phyloP scores from a whole-genome alignment of 2,329 filamentous ascomycete species.

The Colletotrichum abscissum region DNA sequence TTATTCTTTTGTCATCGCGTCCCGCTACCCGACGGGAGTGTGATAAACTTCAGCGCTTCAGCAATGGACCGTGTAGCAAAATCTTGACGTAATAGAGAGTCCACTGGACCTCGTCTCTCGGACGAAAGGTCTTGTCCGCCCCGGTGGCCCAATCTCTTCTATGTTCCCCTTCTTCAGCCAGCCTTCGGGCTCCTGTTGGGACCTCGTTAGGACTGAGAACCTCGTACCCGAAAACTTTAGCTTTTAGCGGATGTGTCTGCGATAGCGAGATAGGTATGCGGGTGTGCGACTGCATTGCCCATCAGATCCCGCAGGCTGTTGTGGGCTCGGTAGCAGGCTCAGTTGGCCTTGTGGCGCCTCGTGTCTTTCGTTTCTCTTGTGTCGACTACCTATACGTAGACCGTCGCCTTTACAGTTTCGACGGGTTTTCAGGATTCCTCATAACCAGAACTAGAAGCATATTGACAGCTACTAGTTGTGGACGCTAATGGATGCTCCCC shows the following conservation, averaged over 20 bases:
- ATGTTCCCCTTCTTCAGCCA: background rate
- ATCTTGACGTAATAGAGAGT: background rate
- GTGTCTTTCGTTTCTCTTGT: background rate
- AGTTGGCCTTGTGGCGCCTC: background rate
- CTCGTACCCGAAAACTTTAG: background rate
- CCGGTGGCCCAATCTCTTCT: background rate
- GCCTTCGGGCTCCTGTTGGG: too few species aligned
- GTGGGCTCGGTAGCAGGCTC: background rate
- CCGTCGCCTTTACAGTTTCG: background rate
- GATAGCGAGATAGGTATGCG: conserved; percentile 1
- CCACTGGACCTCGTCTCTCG: background rate
- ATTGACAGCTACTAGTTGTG: background rate
- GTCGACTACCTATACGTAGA: background rate
- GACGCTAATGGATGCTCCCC: background rate
- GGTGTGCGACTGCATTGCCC: background rate
- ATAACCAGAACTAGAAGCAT: background rate
- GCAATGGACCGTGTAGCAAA: background rate
- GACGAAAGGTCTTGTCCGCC: background rate
- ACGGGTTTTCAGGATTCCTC: background rate
- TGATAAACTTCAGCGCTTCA: background rate
- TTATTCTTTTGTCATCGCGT: background rate
- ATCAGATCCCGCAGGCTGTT: too few species aligned
- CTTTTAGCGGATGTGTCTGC: background rate
- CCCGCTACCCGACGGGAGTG: background rate
- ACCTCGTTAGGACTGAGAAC: background rate